Evolutionary conservation across 331 rosid genomes (phyloP).

Genomic region (Prunus yedoensis): DNA sequence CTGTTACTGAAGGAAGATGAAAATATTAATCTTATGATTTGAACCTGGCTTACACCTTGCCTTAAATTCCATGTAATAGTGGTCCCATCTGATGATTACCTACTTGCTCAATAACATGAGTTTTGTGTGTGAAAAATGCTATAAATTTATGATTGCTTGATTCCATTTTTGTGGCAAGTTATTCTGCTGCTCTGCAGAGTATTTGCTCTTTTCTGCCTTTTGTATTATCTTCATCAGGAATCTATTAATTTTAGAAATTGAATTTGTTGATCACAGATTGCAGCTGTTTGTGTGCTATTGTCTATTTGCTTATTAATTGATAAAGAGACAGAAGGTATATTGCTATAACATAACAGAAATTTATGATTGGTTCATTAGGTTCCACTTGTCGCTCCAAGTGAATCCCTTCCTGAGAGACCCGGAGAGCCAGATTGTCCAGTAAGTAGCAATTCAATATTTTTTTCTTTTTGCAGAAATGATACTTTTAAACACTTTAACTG

Average conservation of each 20-base stretch:
- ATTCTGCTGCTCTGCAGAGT: background rate
- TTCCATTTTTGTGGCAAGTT: background rate
- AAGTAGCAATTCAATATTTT: constrained; percentile 34
- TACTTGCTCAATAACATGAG: background rate
- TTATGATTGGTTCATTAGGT: constrained; percentile 54
- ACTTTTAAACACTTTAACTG: constrained; percentile 22
- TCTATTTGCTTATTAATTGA: background rate
- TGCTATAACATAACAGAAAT: background rate
- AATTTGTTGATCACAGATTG: background rate
- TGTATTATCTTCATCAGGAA: background rate
- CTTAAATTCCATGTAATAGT: background rate
- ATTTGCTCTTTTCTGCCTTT: background rate
- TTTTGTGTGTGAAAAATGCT: background rate
- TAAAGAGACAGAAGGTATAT: background rate
- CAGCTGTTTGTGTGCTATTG: background rate
- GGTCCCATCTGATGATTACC: background rate
- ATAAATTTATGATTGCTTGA: background rate
- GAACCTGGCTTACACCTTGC: background rate
- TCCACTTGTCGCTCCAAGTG: constrained; percentile 58
- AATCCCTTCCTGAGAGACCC: constrained; percentile 78
- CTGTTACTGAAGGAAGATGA: background rate
- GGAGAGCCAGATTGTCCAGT: constrained; percentile 93
- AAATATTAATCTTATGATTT: background rate
- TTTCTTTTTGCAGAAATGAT: background rate
- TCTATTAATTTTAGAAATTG: constrained; percentile 5